Conservation (phyloP, 345 rosid genomes). For the Microthlaspi erraticum region DNA sequence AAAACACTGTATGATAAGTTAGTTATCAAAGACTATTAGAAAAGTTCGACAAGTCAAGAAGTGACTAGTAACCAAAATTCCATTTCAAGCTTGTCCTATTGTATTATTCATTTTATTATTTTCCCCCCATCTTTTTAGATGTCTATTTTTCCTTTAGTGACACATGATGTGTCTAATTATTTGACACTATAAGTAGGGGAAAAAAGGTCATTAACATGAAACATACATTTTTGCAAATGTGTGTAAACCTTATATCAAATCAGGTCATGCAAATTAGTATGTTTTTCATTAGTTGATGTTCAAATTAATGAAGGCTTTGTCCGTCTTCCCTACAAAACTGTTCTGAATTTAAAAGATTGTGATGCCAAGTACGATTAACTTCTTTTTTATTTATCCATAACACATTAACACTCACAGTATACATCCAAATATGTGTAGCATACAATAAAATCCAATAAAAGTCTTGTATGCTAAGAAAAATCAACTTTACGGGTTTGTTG, state of each 20-base stretch:
- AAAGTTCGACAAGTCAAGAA: slow-evolving; percentile 32
- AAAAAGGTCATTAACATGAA: not conserved
- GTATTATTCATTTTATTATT: not conserved
- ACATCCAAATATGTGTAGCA: slow-evolving; percentile 7
- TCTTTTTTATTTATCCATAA: too few species aligned
- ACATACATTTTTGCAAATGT: not conserved
- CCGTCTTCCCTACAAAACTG: too few species aligned
- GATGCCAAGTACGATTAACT: too few species aligned
- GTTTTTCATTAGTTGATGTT: too few species aligned
- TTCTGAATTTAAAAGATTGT: too few species aligned
- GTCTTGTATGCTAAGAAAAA: slow-evolving; percentile 24
- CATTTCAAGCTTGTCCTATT: slow-evolving; percentile 16
- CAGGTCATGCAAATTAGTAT: too few species aligned
- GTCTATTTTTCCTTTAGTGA: not conserved
- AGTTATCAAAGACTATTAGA: not conserved
- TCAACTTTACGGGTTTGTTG: slow-evolving; percentile 19
- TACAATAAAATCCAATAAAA: slow-evolving; percentile 16
- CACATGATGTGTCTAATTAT: not conserved
- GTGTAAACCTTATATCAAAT: too few species aligned
- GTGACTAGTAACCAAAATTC: slow-evolving; percentile 17
- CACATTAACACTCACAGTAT: too few species aligned
- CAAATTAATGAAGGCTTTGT: too few species aligned
- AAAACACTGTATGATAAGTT: slow-evolving; percentile 22
- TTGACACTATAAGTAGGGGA: not conserved
- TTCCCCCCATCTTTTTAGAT: not conserved